Conservation (phyloP, 2,329 filamentous ascomycete species). For the Hyphodiscus sp. region DNA sequence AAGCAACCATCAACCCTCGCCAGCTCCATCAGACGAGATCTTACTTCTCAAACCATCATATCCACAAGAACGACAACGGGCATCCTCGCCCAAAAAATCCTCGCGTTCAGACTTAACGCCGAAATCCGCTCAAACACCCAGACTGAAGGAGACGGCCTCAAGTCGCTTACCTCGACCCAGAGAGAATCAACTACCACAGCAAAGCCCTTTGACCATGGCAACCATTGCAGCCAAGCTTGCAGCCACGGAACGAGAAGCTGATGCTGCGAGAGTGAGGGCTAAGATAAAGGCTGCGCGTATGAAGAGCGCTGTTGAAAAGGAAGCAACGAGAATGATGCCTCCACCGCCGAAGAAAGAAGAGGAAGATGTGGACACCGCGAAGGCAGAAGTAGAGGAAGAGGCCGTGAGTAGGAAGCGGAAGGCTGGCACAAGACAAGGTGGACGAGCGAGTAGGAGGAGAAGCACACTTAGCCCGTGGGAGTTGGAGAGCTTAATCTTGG, state of each 20-base stretch:
- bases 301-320: conserved; percentile 20
- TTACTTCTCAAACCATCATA: conserved; percentile 18
- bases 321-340: conserved; percentile 27
- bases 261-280: conserved; percentile 55
- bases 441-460: conserved; percentile 54
- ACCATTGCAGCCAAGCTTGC: conserved; percentile 58
- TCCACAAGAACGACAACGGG: conserved; percentile 2
- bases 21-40: conserved; percentile 17
- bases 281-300: conserved; percentile 51
- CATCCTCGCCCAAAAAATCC: conserved; percentile 6
- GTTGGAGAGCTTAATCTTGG: conserved; percentile 56
- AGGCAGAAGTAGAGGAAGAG: background rate
- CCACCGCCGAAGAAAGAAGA: conserved; percentile 19
- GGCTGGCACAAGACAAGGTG: conserved; percentile 27
- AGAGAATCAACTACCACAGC: conserved; percentile 32
- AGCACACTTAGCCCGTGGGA: conserved; percentile 74
- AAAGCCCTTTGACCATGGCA: conserved; percentile 54
- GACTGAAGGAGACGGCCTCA: conserved; percentile 18
- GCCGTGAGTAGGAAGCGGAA: conserved; percentile 7
- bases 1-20: conserved; percentile 7
- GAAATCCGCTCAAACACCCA: conserved; percentile 12
- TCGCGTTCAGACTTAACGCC: conserved; percentile 5
- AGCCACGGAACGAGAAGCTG: conserved; percentile 56
- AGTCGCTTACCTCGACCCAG: conserved; percentile 25
- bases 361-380: conserved; percentile 5